Conservation (phyloP, 176 grass and related monocot species). For the Oryza glumipatula region DNA sequence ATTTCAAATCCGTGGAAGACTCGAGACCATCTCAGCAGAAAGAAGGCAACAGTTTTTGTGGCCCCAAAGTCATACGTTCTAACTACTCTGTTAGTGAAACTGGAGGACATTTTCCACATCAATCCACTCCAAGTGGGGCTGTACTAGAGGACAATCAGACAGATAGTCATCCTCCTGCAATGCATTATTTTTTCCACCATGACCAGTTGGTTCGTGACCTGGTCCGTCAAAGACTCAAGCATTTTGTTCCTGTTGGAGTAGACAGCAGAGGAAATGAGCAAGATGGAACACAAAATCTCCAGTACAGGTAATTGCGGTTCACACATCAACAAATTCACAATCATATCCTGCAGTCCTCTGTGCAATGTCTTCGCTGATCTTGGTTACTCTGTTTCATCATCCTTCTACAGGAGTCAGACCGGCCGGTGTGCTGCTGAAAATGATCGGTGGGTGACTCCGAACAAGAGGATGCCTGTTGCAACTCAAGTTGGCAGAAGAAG, state of each 20-base stretch:
- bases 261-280: slow-evolving; percentile 47
- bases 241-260: slow-evolving; percentile 67
- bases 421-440: slow-evolving; percentile 27
- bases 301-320: slow-evolving; percentile 47
- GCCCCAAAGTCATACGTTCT: slow-evolving; percentile 42
- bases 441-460: slow-evolving; percentile 45
- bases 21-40: slow-evolving; percentile 34
- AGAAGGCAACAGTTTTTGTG: slow-evolving; percentile 36
- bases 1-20: slow-evolving; percentile 65
- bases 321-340: neutral
- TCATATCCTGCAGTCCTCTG: neutral
- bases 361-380: slow-evolving; percentile 24
- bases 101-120: slow-evolving; percentile 48
- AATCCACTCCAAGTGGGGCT: slow-evolving; percentile 40
- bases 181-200: slow-evolving; percentile 70
- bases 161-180: slow-evolving; percentile 57
- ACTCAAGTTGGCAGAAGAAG: slow-evolving; percentile 75
- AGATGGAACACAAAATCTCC: slow-evolving; percentile 38
- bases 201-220: slow-evolving; percentile 64
- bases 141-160: slow-evolving; percentile 33
- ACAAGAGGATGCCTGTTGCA: slow-evolving; percentile 40
- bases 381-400: slow-evolving; percentile 19
- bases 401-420: slow-evolving; percentile 46
- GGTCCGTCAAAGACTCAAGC: slow-evolving; percentile 55
- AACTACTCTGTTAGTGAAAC: slow-evolving; percentile 39